phyloP scores from a whole-genome alignment of 2,329 filamentous ascomycete species.

The Myriosclerotinia scirpicola region DNA sequence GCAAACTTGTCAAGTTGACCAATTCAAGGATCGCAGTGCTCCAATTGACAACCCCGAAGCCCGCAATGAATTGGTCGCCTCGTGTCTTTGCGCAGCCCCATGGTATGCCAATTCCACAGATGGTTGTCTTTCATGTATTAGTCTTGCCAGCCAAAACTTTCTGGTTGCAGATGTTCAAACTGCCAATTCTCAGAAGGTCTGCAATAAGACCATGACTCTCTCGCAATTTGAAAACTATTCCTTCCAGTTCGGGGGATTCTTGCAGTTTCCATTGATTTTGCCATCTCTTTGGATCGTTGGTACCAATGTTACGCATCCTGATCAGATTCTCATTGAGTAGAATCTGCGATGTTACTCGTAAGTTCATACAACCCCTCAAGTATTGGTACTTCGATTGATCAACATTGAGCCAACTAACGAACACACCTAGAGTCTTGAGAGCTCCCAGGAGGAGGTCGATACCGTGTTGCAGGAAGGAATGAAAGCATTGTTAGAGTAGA shows the following conservation, averaged over 20 bases:
- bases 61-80: neutral
- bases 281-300: conserved; percentile 3
- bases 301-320: neutral
- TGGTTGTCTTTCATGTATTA: conserved; percentile 7
- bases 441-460: neutral
- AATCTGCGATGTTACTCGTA: neutral
- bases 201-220: neutral
- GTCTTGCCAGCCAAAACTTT: neutral
- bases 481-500: too few relatives aligned
- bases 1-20: conserved; percentile 1
- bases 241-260: neutral
- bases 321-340: neutral
- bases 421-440: neutral
- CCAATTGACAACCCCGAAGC: neutral
- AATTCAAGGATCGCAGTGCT: neutral
- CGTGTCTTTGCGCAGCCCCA: conserved; percentile 1
- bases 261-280: conserved; percentile 7
- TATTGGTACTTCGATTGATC: rapidly evolving
- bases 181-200: neutral
- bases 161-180: neutral
- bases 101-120: neutral
- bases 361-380: neutral
- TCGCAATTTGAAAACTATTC: conserved; percentile 1
- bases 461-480: too few relatives aligned
- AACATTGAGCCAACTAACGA: neutral